Percentiles rank a stretch among this genome's conserved stretches.
These are phyloP conservation scores for Hyphopichia homilentoma DNA, from an alignment of 805 yeast species.

Conservation along the genomic window DNA sequence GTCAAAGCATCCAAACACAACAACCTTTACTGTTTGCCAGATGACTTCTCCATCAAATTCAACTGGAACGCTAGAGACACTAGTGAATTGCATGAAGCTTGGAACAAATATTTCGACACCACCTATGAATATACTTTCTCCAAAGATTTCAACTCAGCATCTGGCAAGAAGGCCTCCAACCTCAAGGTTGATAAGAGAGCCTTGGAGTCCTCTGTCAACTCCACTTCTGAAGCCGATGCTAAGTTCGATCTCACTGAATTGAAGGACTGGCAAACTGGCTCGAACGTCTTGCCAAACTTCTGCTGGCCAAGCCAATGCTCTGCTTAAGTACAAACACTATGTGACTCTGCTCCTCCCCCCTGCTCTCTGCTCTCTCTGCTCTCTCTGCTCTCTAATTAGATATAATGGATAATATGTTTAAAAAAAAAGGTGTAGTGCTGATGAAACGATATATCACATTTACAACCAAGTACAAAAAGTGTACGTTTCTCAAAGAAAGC, in stretches of 20 bases:
- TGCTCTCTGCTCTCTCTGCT: too few species aligned
- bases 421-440: too few species aligned
- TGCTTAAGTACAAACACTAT: constrained; percentile 2
- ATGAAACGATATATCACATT: too few species aligned
- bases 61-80: constrained; percentile 10
- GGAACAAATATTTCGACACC: constrained; percentile 13
- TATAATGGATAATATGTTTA: too few species aligned
- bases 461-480: too few species aligned
- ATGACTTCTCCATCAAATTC: constrained; percentile 11
- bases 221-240: constrained; percentile 1
- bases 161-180: not conserved
- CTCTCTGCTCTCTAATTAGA: too few species aligned
- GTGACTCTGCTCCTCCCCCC: too few species aligned
- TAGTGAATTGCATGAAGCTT: constrained; percentile 10
- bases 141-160: constrained; percentile 6
- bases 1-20: constrained; percentile 9
- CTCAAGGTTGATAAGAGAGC: constrained; percentile 1
- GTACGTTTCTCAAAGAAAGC: too few species aligned
- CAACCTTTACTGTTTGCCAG: constrained; percentile 15
- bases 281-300: constrained; percentile 8
- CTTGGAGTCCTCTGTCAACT: not conserved
- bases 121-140: constrained; percentile 12
- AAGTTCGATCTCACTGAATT: not conserved
- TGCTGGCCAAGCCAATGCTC: constrained; percentile 7
- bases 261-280: constrained; percentile 5